A percentile compares a stretch with the other conserved stretches of the same genome.
Conservation (phyloP, 2,329 filamentous ascomycete genomes). For the Ascochyta rabiei region DNA sequence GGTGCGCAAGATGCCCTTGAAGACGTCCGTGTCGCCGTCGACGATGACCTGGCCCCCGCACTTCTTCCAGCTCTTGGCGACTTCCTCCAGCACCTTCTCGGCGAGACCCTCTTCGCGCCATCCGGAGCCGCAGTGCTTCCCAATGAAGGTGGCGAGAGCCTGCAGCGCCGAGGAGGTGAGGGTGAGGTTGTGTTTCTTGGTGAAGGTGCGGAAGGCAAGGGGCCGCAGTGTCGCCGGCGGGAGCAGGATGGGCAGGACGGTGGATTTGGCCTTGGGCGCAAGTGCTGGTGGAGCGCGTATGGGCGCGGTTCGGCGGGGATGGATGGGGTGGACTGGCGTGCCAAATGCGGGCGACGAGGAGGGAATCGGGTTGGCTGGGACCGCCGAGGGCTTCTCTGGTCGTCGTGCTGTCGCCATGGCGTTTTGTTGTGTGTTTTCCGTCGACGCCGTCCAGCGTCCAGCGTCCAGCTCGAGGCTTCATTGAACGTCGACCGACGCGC, state of each 20-base stretch:
- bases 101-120: constrained; percentile 96
- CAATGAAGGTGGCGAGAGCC: constrained; percentile 85
- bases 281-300: constrained; percentile 54
- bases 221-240: constrained; percentile 86
- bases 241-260: constrained; percentile 85
- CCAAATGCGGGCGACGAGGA: constrained; percentile 91
- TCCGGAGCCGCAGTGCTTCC: constrained; percentile 90
- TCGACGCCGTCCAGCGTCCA: neutral
- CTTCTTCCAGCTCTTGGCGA: constrained; percentile 90
- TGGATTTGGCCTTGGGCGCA: constrained; percentile 59
- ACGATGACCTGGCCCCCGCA: constrained; percentile 89
- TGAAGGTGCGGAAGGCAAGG: constrained; percentile 92
- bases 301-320: constrained; percentile 55
- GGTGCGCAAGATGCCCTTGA: constrained; percentile 82
- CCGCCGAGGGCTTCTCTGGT: constrained; percentile 39
- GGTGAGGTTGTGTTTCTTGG: constrained; percentile 95
- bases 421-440: neutral
- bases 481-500: constrained; percentile 4
- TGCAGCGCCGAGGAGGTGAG: constrained; percentile 86
- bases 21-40: constrained; percentile 71
- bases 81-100: constrained; percentile 89
- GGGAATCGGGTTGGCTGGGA: constrained; percentile 66
- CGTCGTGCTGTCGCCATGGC: constrained; percentile 39
- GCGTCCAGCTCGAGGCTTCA: constrained; percentile 3
- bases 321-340: constrained; percentile 81